A percentile compares a stretch with the other conserved stretches of the same genome.
Conservation (phyloP, 2,329 filamentous ascomycete species). For the Paracorniculantispora psalliotae region DNA sequence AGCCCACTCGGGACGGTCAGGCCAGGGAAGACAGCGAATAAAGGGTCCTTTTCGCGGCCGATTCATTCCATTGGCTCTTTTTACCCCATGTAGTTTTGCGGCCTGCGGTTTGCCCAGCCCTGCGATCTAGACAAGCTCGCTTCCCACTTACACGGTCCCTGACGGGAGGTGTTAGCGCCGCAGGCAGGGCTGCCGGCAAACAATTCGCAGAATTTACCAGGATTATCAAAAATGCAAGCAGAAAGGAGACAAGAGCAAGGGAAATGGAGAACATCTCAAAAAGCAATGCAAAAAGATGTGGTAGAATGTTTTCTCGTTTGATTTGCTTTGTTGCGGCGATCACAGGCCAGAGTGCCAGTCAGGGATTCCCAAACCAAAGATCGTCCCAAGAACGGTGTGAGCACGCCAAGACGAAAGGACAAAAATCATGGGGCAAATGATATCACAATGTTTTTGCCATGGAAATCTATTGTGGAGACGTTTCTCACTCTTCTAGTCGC, state of each 20-base stretch:
- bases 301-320: neutral
- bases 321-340: neutral
- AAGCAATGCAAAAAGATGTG: neutral
- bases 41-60: neutral
- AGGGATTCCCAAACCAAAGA: neutral
- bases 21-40: neutral
- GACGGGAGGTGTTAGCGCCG: neutral
- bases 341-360: neutral
- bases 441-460: neutral
- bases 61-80: neutral
- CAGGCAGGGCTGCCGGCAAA: too few relatives aligned
- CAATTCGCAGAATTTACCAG: too few relatives aligned
- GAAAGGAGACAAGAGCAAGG: too few relatives aligned
- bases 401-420: neutral
- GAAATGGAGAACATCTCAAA: neutral
- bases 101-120: too few relatives aligned
- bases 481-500: neutral
- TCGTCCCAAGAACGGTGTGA: neutral
- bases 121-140: too few relatives aligned
- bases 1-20: neutral
- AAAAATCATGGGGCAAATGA: neutral
- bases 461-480: too few relatives aligned
- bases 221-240: too few relatives aligned
- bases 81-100: neutral
- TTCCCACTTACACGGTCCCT: neutral